Conservation (phyloP, 2,329 filamentous ascomycete genomes). For the Bipolaris zeicola region DNA sequence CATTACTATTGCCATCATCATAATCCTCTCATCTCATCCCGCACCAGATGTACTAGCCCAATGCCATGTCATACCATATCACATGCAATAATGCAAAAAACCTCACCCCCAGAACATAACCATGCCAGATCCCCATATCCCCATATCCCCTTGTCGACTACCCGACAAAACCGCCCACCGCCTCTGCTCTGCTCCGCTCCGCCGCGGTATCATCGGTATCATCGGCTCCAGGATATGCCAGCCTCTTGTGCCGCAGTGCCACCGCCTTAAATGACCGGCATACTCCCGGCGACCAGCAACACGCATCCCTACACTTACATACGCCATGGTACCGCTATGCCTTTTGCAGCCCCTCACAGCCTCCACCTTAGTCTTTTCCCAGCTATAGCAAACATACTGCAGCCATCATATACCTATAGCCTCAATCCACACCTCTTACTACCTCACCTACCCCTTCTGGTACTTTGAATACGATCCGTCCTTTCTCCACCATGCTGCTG, state of each 20-base stretch:
- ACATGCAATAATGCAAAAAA: too few species aligned
- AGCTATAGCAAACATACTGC: constrained; percentile 28
- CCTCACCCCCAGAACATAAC: too few species aligned
- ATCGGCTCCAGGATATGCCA: neutral
- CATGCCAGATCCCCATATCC: too few species aligned
- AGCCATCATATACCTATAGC: constrained; percentile 41
- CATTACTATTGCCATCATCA: too few species aligned
- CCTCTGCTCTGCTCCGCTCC: neutral
- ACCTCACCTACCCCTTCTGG: constrained; percentile 27
- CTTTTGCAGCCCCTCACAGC: neutral
- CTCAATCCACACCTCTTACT: constrained; percentile 39
- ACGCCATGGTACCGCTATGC: neutral
- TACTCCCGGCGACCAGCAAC: constrained; percentile 5
- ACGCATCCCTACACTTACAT: neutral
- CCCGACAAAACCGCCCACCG: neutral
- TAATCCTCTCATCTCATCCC: too few species aligned
- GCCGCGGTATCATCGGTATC: neutral
- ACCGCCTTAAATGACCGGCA: constrained; percentile 5
- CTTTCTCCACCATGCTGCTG: constrained; percentile 24
- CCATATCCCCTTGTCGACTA: too few species aligned
- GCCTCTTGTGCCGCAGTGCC: neutral
- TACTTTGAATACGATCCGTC: constrained; percentile 25
- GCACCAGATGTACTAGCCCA: too few species aligned
- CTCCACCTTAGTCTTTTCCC: neutral
- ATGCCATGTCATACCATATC: too few species aligned